phyloP scores from a whole-genome alignment of 2,329 filamentous ascomycete species.

The Fusarium camptoceras region DNA sequence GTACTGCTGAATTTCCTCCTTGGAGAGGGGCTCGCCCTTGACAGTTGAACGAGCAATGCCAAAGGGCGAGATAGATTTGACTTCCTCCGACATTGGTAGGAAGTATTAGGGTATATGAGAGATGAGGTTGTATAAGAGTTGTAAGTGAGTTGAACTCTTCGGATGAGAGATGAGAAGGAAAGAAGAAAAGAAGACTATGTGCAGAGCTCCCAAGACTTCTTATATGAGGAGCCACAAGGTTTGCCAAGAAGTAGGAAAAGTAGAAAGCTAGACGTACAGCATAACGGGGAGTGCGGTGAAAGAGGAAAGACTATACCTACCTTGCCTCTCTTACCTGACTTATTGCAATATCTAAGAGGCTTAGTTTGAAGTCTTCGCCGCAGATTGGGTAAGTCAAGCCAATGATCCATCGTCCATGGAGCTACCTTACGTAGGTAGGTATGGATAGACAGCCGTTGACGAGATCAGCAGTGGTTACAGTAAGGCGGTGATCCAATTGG shows the following conservation, averaged over 20 bases:
- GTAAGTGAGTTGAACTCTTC: slow-evolving; percentile 38
- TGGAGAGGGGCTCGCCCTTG: slow-evolving; percentile 69
- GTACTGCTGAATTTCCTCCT: slow-evolving; percentile 75
- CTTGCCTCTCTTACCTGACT: slow-evolving; percentile 6
- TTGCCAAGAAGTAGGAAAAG: slow-evolving; percentile 31
- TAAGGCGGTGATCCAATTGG: slow-evolving; percentile 24
- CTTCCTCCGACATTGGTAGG: slow-evolving; percentile 53
- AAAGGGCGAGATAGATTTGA: slow-evolving; percentile 71
- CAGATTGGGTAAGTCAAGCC: slow-evolving; percentile 31
- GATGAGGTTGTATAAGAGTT: slow-evolving; percentile 29
- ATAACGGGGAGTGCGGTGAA: slow-evolving; percentile 40
- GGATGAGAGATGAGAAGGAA: slow-evolving; percentile 41
- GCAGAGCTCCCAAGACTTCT: slow-evolving; percentile 37
- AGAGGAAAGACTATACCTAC: slow-evolving; percentile 11
- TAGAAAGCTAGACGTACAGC: slow-evolving; percentile 29
- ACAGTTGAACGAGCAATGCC: slow-evolving; percentile 74
- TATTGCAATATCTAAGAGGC: slow-evolving; percentile 17
- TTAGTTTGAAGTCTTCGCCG: slow-evolving; percentile 29
- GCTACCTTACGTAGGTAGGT: slow-evolving; percentile 23
- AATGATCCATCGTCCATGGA: slow-evolving; percentile 19
- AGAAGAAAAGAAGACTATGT: slow-evolving; percentile 16
- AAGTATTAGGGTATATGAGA: slow-evolving; percentile 26
- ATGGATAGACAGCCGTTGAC: slow-evolving; percentile 36
- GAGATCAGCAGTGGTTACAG: slow-evolving; percentile 42
- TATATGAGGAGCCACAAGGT: slow-evolving; percentile 37